Evolutionary conservation across 108 stramenopile genomes (phyloP).

Genomic region (Stephanodiscus triporus): DNA sequence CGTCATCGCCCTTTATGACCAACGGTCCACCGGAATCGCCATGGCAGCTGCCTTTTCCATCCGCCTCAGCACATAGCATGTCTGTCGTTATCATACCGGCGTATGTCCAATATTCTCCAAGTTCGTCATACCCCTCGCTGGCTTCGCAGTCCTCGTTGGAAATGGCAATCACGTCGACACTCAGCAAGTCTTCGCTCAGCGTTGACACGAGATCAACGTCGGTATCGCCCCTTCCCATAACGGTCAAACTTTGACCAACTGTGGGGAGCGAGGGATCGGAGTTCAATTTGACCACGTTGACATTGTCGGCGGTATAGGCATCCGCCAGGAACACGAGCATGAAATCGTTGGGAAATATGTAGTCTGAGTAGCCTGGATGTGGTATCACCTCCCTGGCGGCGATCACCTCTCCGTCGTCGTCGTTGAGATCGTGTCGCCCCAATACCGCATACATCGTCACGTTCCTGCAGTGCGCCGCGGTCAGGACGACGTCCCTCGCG

Average conservation of each 20-base stretch:
- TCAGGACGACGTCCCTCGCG: constrained; percentile 34
- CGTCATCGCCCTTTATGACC: constrained; percentile 23
- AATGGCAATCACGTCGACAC: constrained; percentile 19
- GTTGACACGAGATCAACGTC: background rate
- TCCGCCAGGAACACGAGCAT: constrained; percentile 23
- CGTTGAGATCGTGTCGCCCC: constrained; percentile 18
- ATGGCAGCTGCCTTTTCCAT: constrained; percentile 30
- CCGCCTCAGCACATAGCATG: constrained; percentile 36
- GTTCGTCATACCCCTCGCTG: constrained; percentile 3
- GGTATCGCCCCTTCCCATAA: constrained; percentile 58
- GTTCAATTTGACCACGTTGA: constrained; percentile 32
- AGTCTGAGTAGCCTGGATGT: constrained; percentile 22
- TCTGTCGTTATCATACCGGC: constrained; percentile 24
- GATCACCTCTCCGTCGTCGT: constrained; percentile 27
- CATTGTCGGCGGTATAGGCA: background rate
- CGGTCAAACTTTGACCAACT: constrained; percentile 37
- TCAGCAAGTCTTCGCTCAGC: constrained; percentile 13
- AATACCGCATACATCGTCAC: background rate
- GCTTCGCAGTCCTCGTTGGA: constrained; percentile 49
- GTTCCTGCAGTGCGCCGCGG: constrained; percentile 40
- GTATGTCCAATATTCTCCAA: constrained; percentile 22
- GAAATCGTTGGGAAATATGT: constrained; percentile 25
- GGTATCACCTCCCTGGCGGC: constrained; percentile 3
- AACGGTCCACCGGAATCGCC: constrained; percentile 48
- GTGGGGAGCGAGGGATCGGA: constrained; percentile 33